Percentiles rank a stretch among this genome's conserved stretches.
phyloP scores from a whole-genome alignment of 306 rosid genomes.

The Arachis stenosperma region DNA sequence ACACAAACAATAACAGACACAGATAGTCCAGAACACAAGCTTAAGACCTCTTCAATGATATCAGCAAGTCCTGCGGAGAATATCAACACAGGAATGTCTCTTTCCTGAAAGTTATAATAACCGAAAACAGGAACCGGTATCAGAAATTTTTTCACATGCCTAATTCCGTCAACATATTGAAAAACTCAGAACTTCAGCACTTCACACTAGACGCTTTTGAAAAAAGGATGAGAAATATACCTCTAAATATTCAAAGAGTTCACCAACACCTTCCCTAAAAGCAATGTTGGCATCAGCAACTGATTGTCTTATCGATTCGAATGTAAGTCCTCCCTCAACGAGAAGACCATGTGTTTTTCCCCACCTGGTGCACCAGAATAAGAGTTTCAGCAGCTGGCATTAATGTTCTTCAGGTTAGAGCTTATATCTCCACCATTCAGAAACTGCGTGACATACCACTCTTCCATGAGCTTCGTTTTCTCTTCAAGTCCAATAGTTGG shows the following conservation, averaged over 20 bases:
- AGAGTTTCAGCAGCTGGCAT: constrained; percentile 18
- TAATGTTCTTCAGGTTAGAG: constrained; percentile 10
- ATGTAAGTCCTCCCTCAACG: constrained; percentile 86
- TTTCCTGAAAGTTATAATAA: constrained; percentile 61
- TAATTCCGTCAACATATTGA: constrained; percentile 10
- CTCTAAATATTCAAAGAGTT: constrained; percentile 83
- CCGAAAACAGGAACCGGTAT: constrained; percentile 20
- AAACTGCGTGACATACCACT: constrained; percentile 65
- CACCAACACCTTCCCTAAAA: constrained; percentile 90
- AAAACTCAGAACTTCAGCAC: constrained; percentile 5
- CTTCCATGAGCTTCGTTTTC: constrained; percentile 93
- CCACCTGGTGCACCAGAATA: constrained; percentile 70
- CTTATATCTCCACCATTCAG: constrained; percentile 22
- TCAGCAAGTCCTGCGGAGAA: constrained; percentile 98
- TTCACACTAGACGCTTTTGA: not conserved
- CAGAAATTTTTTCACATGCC: constrained; percentile 17
- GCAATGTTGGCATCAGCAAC: constrained; percentile 78
- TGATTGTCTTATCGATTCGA: constrained; percentile 71
- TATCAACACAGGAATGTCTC: constrained; percentile 82
- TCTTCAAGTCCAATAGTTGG: constrained; percentile 71
- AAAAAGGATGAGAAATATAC: constrained; percentile 41
- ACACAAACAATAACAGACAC: constrained; percentile 11
- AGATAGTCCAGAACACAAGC: constrained; percentile 11
- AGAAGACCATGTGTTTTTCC: constrained; percentile 80
- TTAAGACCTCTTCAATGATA: constrained; percentile 82